These are phyloP conservation scores for Eimeria falciformis DNA, from an alignment of 169 alveolate genomes.

Conservation along the genomic window DNA sequence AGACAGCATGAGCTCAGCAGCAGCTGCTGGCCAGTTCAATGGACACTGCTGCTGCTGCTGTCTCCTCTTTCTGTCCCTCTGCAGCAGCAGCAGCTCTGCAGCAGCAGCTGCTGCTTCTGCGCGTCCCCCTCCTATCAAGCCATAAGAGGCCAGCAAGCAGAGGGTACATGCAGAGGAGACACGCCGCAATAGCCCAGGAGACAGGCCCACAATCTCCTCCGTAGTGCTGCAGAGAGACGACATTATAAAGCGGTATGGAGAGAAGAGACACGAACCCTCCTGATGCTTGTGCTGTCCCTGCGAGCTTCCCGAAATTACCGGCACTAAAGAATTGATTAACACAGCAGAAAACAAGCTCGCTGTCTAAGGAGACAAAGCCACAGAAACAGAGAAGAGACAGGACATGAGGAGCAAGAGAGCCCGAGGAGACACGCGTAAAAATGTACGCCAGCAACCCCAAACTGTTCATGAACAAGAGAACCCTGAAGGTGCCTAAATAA, in stretches of 20 bases:
- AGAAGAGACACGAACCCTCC: constrained; percentile 72
- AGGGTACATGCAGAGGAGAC: too few relatives aligned
- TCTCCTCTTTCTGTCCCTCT: neutral
- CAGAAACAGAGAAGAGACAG: constrained; percentile 30
- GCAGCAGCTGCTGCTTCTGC: neutral
- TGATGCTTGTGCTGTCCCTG: constrained; percentile 41
- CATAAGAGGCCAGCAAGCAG: too few relatives aligned
- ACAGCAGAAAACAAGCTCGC: constrained; percentile 71
- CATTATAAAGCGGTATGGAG: constrained; percentile 66
- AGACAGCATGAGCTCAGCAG: too few relatives aligned
- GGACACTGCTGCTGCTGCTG: neutral
- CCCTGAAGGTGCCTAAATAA: constrained; percentile 34
- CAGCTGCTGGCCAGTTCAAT: too few relatives aligned
- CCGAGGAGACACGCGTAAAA: neutral
- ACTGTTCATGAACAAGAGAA: constrained; percentile 30
- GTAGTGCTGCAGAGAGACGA: constrained; percentile 26
- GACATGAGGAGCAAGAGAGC: neutral
- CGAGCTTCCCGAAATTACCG: constrained; percentile 62
- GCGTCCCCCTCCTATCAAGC: neutral
- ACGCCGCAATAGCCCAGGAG: neutral
- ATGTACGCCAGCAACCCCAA: constrained; percentile 62
- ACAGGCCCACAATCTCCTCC: constrained; percentile 43
- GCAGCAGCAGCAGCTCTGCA: too few relatives aligned
- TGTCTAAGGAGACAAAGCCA: constrained; percentile 58
- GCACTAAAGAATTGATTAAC: constrained; percentile 33